These are phyloP conservation scores for Eucalyptus sp. DNA, from an alignment of 345 rosid genomes.

Conservation along the genomic window DNA sequence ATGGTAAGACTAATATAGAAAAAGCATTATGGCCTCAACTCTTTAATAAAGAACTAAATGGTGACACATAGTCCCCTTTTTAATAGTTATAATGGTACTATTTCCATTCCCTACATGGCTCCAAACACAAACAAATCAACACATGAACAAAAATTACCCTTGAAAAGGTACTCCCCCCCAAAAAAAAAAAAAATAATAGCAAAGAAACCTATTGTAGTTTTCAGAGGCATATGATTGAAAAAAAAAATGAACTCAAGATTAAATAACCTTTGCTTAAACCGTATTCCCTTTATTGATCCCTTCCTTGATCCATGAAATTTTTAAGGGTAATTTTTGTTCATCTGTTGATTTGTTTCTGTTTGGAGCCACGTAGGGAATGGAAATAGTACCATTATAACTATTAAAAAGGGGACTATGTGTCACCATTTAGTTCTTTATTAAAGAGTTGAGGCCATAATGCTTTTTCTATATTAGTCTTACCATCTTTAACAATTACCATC, in stretches of 20 bases:
- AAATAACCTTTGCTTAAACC: background rate
- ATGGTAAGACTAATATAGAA: background rate
- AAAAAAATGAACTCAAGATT: background rate
- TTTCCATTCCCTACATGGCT: background rate
- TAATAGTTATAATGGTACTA: background rate
- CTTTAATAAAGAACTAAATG: background rate
- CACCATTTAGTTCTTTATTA: background rate
- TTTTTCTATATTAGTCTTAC: background rate
- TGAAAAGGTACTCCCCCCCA: background rate
- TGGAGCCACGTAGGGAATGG: background rate
- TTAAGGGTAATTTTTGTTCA: background rate
- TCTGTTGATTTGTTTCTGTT: too few species aligned
- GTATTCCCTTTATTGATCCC: background rate
- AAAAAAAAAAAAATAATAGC: background rate
- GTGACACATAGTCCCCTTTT: background rate
- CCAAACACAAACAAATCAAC: too few species aligned
- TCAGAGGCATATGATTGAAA: background rate
- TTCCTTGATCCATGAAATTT: background rate
- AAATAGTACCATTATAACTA: background rate
- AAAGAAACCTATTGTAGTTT: background rate
- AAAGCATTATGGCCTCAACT: background rate
- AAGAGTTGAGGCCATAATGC: background rate
- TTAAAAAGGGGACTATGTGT: background rate
- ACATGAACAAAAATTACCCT: background rate
- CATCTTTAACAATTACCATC: background rate